Evolutionary conservation across 2,329 filamentous ascomycete genomes (phyloP).

Genomic region (Dothideomycetidae sp.): DNA sequence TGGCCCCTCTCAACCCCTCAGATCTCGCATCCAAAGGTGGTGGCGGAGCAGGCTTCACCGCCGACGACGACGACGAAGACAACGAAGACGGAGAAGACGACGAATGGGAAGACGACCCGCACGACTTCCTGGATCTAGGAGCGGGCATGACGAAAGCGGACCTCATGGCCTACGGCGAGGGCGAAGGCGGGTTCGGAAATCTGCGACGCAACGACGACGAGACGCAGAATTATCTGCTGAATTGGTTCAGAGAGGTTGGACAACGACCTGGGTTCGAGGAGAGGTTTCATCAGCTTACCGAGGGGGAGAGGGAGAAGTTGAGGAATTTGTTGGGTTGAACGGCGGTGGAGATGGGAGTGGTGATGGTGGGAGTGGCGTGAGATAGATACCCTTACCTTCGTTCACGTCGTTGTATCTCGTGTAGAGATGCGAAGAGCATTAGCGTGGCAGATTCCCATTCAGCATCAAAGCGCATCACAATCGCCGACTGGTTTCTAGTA

Average conservation of each 20-base stretch:
- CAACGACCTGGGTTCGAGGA: constrained; percentile 41
- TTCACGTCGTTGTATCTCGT: too few species aligned
- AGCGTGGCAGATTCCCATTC: too few species aligned
- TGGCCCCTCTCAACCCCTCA: constrained; percentile 56
- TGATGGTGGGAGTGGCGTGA: too few species aligned
- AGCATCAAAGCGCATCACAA: too few species aligned
- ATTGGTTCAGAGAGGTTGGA: constrained; percentile 57
- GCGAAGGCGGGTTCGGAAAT: constrained; percentile 27
- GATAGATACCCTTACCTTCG: too few species aligned
- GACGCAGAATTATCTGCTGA: constrained; percentile 68
- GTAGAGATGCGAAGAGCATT: too few species aligned
- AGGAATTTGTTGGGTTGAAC: constrained; percentile 17
- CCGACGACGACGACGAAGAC: constrained; percentile 55
- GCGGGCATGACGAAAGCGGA: constrained; percentile 44
- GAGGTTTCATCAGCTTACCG: constrained; percentile 39
- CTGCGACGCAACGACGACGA: constrained; percentile 63
- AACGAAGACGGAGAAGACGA: constrained; percentile 32
- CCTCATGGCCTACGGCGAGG: constrained; percentile 60
- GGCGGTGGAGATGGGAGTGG: too few species aligned
- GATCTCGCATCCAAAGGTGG: constrained; percentile 33
- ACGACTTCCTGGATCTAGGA: constrained; percentile 59
- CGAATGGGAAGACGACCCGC: constrained; percentile 72
- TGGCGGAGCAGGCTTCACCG: constrained; percentile 41
- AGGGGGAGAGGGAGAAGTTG: constrained; percentile 41
- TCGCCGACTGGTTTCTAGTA: too few species aligned